phyloP scores from a whole-genome alignment of 192 early-diverging fungal genomes.

The Coemansia sp. region DNA sequence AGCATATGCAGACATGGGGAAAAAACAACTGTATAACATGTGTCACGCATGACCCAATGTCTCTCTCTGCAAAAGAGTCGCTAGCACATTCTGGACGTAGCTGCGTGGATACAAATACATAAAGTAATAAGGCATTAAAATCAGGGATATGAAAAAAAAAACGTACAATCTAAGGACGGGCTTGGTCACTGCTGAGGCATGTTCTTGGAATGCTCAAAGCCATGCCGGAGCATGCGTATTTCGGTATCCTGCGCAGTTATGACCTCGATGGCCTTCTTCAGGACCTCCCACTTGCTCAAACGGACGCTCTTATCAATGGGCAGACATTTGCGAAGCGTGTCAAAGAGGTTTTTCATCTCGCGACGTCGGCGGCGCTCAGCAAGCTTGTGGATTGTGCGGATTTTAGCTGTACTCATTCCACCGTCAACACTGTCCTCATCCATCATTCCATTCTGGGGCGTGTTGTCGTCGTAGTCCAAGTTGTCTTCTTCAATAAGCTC shows the following conservation, averaged over 20 bases:
- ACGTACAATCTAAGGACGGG: background rate
- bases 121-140: background rate
- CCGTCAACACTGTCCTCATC: constrained; percentile 11
- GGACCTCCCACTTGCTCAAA: constrained; percentile 86
- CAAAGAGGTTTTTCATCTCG: constrained; percentile 91
- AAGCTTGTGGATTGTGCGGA: constrained; percentile 82
- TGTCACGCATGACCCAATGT: background rate
- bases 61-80: background rate
- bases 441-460: background rate
- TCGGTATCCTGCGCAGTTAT: constrained; percentile 43
- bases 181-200: background rate
- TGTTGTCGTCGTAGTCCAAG: constrained; percentile 30
- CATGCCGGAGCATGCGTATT: constrained; percentile 37
- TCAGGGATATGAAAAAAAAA: background rate
- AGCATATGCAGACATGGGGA: background rate
- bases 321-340: constrained; percentile 72
- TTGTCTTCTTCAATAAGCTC: constrained; percentile 37
- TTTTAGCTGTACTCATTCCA: constrained; percentile 61
- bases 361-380: constrained; percentile 83
- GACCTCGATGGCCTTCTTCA: constrained; percentile 74
- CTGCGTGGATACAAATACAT: background rate
- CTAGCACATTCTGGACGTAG: too few species aligned
- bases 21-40: background rate
- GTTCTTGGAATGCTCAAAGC: constrained; percentile 27
- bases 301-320: constrained; percentile 77